These are phyloP conservation scores for Tolypocladium pustulatum DNA, from an alignment of 2,329 filamentous ascomycete genomes.

Conservation along the genomic window DNA sequence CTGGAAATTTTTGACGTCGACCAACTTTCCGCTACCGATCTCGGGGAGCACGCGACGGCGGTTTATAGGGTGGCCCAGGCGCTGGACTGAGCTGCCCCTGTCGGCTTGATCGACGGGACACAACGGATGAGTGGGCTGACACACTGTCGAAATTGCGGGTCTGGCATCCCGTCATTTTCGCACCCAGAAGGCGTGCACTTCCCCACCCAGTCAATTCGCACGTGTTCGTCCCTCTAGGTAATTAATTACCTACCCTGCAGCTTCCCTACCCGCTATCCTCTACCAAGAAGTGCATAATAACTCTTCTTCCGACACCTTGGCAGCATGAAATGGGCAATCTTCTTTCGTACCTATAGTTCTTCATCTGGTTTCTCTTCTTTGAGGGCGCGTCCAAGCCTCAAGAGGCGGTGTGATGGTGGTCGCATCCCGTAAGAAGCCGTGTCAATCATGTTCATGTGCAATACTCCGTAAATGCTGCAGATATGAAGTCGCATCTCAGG, in stretches of 20 bases:
- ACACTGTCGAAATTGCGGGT: background rate
- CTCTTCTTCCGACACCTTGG: background rate
- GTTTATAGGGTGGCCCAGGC: background rate
- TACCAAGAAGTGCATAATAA: no score
- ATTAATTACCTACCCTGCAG: background rate
- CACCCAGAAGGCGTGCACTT: no score
- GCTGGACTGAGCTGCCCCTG: background rate
- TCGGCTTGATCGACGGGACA: background rate
- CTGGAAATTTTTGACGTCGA: conserved; percentile 7
- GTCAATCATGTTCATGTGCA: no score
- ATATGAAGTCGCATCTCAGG: background rate
- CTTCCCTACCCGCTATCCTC: no score
- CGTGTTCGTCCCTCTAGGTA: background rate
- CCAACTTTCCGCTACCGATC: conserved; percentile 4
- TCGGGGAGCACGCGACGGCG: conserved; percentile 5
- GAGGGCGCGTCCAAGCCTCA: background rate
- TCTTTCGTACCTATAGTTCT: no score
- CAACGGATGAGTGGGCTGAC: background rate
- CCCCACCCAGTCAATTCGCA: no score
- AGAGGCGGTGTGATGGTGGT: background rate
- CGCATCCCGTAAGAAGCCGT: background rate
- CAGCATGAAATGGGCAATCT: background rate
- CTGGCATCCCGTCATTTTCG: background rate
- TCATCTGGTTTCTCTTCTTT: background rate
- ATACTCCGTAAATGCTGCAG: background rate